Percentiles rank a stretch among this genome's conserved stretches.
Evolutionary conservation across 2,329 filamentous ascomycete species (phyloP).

Genomic region (Exophiala aquamarina): DNA sequence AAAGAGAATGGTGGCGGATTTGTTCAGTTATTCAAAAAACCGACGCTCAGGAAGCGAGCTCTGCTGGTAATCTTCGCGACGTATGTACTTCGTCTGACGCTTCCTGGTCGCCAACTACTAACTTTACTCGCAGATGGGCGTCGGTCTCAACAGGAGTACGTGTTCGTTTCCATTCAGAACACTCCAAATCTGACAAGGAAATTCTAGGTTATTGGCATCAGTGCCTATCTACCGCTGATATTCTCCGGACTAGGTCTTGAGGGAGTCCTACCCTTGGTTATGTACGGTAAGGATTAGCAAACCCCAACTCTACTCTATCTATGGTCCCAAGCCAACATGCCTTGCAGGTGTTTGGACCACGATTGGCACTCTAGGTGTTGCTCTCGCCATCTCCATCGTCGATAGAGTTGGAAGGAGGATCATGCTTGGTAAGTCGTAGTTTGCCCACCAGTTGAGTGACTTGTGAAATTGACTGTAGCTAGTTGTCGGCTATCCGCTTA

Average conservation of each 20-base stretch:
- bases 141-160: conserved; percentile 33
- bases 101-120: neutral
- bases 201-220: conserved; percentile 16
- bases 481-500: neutral
- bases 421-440: conserved; percentile 6
- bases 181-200: no score
- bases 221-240: conserved; percentile 43
- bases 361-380: conserved; percentile 53
- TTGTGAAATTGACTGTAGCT: no score
- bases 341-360: conserved; percentile 31
- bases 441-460: no score
- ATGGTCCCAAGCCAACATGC: no score
- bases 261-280: conserved; percentile 41
- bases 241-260: conserved; percentile 36
- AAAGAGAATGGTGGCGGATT: neutral
- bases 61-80: neutral
- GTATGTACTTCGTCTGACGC: neutral
- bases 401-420: conserved; percentile 64
- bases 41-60: neutral
- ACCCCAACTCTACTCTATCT: no score
- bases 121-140: conserved; percentile 1
- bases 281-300: conserved; percentile 32
- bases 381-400: conserved; percentile 68
- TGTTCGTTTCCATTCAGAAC: neutral
- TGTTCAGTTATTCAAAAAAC: conserved; percentile 1